Conservation (phyloP, 306 rosid genomes). For the Cicer judaicum region DNA sequence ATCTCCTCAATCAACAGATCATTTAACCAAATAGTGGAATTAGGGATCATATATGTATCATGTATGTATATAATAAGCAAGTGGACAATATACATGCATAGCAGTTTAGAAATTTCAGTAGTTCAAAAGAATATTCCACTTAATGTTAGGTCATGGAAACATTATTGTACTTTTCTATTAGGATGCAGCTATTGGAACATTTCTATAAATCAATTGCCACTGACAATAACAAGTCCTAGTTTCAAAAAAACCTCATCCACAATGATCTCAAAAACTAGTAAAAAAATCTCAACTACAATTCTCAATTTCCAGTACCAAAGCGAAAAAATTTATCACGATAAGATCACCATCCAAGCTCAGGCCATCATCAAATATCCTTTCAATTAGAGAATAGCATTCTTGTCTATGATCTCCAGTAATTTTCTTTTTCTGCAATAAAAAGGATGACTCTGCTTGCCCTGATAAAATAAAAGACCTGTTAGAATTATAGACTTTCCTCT, state of each 20-base stretch:
- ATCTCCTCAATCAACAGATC: conserved; percentile 28
- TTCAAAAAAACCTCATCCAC: conserved; percentile 1
- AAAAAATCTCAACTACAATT: conserved; percentile 20
- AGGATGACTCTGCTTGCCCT: conserved; percentile 55
- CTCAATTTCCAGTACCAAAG: conserved; percentile 59
- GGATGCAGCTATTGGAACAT: conserved; percentile 5
- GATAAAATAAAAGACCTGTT: conserved; percentile 45
- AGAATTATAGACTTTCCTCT: conserved; percentile 30
- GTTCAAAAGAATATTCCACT: background rate
- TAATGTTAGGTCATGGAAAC: conserved; percentile 7
- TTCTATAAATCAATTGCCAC: conserved; percentile 15
- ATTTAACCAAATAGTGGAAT: conserved; percentile 13
- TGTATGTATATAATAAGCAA: conserved; percentile 1
- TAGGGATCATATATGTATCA: conserved; percentile 22
- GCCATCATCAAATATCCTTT: conserved; percentile 67
- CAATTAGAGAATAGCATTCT: conserved; percentile 65
- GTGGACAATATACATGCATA: background rate
- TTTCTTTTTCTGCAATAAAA: conserved; percentile 60
- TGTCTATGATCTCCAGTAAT: conserved; percentile 60
- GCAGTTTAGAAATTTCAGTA: conserved; percentile 14
- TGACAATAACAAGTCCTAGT: conserved; percentile 9
- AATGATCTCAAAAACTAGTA: background rate
- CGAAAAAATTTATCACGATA: conserved; percentile 79
- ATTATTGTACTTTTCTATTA: conserved; percentile 25
- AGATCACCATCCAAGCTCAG: conserved; percentile 67